These are phyloP conservation scores for Pleurotus pulmonarius DNA, from an alignment of 768 basidiomycete genomes.

Conservation along the genomic window DNA sequence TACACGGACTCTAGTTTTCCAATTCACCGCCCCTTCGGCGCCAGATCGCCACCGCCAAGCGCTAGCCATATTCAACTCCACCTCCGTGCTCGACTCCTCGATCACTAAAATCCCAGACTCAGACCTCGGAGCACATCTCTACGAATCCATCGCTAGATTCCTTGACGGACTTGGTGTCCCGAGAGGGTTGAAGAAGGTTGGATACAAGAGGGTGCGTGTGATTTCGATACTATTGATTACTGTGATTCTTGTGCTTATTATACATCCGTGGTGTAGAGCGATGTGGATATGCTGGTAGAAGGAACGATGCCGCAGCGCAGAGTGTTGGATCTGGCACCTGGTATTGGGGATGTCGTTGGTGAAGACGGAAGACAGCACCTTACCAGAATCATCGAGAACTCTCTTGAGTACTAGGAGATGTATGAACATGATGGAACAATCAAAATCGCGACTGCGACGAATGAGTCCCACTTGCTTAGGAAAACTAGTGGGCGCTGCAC, in stretches of 20 bases:
- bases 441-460: not conserved
- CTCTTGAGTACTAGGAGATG: conserved; percentile 63
- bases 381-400: conserved; percentile 73
- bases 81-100: conserved; percentile 62
- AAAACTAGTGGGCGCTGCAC: too few relatives aligned
- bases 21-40: conserved; percentile 92
- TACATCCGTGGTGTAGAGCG: conserved; percentile 34
- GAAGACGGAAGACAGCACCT: conserved; percentile 84
- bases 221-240: not conserved
- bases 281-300: conserved; percentile 76
- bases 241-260: not conserved
- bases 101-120: conserved; percentile 71
- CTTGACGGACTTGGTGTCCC: conserved; percentile 82
- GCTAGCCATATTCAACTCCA: conserved; percentile 75
- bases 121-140: conserved; percentile 76
- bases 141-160: conserved; percentile 86
- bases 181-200: conserved; percentile 80
- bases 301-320: conserved; percentile 91
- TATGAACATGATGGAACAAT: not conserved
- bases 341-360: conserved; percentile 77
- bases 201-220: conserved; percentile 28
- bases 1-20: conserved; percentile 60
- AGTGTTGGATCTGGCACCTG: conserved; percentile 90
- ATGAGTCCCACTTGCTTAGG: too few relatives aligned
- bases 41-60: conserved; percentile 89